Conservation (phyloP, 139 green algal species). For the Closterium sp. region DNA sequence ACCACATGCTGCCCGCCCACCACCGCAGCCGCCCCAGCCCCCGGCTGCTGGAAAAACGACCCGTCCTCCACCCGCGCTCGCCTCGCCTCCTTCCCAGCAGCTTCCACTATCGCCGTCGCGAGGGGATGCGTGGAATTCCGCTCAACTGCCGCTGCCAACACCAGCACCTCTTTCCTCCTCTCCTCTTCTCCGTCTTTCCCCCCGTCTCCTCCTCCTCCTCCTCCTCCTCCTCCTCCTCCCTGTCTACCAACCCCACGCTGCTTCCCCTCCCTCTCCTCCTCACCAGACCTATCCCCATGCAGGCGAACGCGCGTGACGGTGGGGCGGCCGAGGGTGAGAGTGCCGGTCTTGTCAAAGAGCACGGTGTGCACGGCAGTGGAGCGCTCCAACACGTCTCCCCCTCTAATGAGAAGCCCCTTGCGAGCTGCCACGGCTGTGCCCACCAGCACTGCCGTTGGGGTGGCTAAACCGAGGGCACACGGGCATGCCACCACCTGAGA, state of each 20-base stretch:
- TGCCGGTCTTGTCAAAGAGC: constrained; percentile 97
- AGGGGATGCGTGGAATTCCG: constrained; percentile 76
- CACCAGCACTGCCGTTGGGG: constrained; percentile 91
- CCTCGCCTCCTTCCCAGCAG: neutral
- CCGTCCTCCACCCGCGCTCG: constrained; percentile 18
- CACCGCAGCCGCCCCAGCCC: constrained; percentile 2
- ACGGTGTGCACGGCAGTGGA: constrained; percentile 69
- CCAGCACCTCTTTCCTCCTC: constrained; percentile 60
- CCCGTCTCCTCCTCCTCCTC: neutral
- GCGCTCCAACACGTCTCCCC: constrained; percentile 86
- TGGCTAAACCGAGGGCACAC: constrained; percentile 93
- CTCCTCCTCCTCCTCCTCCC: neutral
- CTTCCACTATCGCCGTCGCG: constrained; percentile 63
- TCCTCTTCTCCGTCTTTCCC: neutral
- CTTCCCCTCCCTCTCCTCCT: neutral
- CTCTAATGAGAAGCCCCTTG: constrained; percentile 79
- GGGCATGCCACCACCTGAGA: constrained; percentile 87
- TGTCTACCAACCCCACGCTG: neutral
- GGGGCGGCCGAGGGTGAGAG: constrained; percentile 75
- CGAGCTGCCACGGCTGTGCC: constrained; percentile 71
- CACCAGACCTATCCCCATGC: neutral
- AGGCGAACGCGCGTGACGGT: constrained; percentile 27
- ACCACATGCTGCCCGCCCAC: constrained; percentile 41
- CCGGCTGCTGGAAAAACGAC: constrained; percentile 26
- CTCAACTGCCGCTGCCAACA: constrained; percentile 74